Evolutionary conservation across 164 flowering plant genomes (phyloP), one percentile per base, ranked within the genome.

Genomic region (Berberis vulgaris): DNA sequence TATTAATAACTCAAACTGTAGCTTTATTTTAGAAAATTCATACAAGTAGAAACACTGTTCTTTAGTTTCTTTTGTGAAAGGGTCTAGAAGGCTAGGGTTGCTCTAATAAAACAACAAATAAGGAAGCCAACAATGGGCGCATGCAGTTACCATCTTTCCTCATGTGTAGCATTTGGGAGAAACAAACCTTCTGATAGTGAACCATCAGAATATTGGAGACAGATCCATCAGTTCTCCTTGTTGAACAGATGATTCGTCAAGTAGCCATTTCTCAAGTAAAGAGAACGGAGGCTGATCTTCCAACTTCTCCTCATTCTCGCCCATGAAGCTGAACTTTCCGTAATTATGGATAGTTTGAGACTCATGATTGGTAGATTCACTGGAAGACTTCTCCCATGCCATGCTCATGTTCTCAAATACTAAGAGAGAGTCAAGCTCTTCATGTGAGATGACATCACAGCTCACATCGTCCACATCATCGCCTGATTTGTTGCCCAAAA

Each of bases 381-480:
- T 26, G 26, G 26, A 26, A 1, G 76, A 73, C 67, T 82, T 79
- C 57, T 77, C 83, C 86, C 84, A 79, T 5, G 59, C 67, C 38
- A 71, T 55, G 70, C 50, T 75, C 66, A 81, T 40, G 53, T 76
- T 81, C 57, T 85, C 87, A 59, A 84, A 80, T 26, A 26, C 26
- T 2, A 85, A 66, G 2, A 84, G 79, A 7, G 83, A 75, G 10
- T 82, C 87, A 45, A 84, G 64, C 55, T 82, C 86, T n/a, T 83
- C 85, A 44, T 70, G 68, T 11, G 79, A 63, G 41, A 61, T 61
- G 3, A 61, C 54, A 49, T 49, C 26, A 10, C 72, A 58, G 46
- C 38, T 38, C 9, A 45, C 9, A 3, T 39, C 54, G 7, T 3
- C 73, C 41, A 4, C 60, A 46, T 52, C 3, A 8, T 58, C 45